These are phyloP conservation scores for Phytophthora megakarya DNA, from an alignment of 352 stramenopile species.

Conservation along the genomic window DNA sequence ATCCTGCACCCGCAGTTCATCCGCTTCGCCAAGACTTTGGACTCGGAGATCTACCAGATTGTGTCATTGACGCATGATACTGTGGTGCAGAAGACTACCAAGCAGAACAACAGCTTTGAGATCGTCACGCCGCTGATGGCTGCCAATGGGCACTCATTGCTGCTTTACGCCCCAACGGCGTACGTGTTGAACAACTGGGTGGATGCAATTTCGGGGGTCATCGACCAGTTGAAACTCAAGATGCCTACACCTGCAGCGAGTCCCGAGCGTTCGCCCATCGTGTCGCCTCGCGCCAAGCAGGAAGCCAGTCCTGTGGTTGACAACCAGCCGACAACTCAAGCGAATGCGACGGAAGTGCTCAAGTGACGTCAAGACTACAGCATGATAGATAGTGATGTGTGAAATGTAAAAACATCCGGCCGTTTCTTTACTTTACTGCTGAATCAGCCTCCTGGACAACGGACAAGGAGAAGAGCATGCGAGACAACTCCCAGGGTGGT, in stretches of 20 bases:
- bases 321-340: conserved; percentile 24
- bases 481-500: neutral
- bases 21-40: conserved; percentile 69
- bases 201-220: conserved; percentile 57
- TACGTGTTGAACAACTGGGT: conserved; percentile 64
- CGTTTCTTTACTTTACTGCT: conserved; percentile 17
- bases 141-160: conserved; percentile 61
- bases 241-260: conserved; percentile 2
- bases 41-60: conserved; percentile 76
- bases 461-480: conserved; percentile 7
- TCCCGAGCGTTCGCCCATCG: conserved; percentile 30
- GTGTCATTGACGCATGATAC: conserved; percentile 70
- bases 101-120: conserved; percentile 83
- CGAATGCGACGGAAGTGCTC: conserved; percentile 13
- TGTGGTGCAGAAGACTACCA: conserved; percentile 66
- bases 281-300: conserved; percentile 23
- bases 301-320: conserved; percentile 31
- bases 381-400: conserved; percentile 22
- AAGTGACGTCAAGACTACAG: conserved; percentile 23
- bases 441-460: conserved; percentile 11
- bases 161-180: conserved; percentile 63
- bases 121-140: conserved; percentile 76
- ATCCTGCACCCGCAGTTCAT: conserved; percentile 72
- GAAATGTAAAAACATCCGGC: conserved; percentile 30
- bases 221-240: conserved; percentile 44